These are phyloP conservation scores for Penicillium corylophilum DNA, from an alignment of 2,329 filamentous ascomycete genomes.

Conservation along the genomic window DNA sequence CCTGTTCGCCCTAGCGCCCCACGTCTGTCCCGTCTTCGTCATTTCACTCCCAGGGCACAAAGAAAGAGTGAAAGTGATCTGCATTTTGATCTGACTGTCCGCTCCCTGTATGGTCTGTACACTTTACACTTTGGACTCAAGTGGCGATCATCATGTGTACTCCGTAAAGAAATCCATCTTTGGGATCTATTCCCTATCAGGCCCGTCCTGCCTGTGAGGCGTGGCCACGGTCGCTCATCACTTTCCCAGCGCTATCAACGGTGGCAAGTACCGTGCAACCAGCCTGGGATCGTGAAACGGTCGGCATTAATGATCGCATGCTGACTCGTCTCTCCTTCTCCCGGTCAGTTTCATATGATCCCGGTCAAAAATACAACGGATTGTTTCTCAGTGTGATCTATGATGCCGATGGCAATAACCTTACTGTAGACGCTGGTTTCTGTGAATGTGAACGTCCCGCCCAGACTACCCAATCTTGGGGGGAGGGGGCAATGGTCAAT, in stretches of 20 bases:
- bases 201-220: background rate
- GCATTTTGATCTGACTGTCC: constrained; percentile 10
- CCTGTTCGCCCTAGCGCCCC: constrained; percentile 1
- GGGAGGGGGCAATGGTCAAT: background rate
- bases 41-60: constrained; percentile 16
- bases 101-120: too few relatives aligned
- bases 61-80: constrained; percentile 7
- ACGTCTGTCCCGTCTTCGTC: constrained; percentile 20
- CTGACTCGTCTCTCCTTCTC: background rate
- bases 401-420: background rate
- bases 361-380: constrained; percentile 15
- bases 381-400: background rate
- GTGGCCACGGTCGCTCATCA: constrained; percentile 9
- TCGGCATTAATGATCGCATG: constrained; percentile 15
- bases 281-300: constrained; percentile 22
- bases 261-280: constrained; percentile 23
- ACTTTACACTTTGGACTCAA: too few relatives aligned
- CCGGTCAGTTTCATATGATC: constrained; percentile 22
- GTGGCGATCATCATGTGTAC: too few relatives aligned
- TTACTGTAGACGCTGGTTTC: background rate
- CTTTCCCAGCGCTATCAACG: constrained; percentile 19
- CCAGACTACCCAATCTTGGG: background rate
- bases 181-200: constrained; percentile 15
- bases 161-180: constrained; percentile 14
- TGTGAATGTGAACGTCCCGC: background rate